Evolutionary conservation across 2,329 filamentous ascomycete genomes (phyloP), one percentile per base, ranked within the genome.

Genomic region (Claviceps digitariae): DNA sequence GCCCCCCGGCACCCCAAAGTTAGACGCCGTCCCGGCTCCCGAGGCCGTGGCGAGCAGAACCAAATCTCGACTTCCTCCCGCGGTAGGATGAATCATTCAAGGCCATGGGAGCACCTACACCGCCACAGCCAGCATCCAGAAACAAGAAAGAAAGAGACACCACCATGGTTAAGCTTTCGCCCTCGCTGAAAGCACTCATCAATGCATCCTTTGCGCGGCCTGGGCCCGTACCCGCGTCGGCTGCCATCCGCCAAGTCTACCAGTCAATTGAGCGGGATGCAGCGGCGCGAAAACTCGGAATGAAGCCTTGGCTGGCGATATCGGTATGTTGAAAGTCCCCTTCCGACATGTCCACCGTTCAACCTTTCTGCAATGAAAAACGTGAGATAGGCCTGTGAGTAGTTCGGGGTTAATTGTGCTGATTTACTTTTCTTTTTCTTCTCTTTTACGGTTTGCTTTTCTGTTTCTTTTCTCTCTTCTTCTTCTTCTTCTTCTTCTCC

Each of bases 161-260:
- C 29, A 68, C 62, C 59, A 89, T 88, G 85, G 82, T 85, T 7
- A 90, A 87, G 66, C 76, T 91, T 21, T 86, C 85, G 1, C 73
- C 78, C 1, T 70, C 79, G 50, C 75, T 91, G 60, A 90, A 90
- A 69, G 76, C 81, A 48, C 78, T 90, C 57, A 84, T 90, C 69
- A 85, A 85, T 61, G 79, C 83, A 55, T 76, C 84, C 4, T 78
- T 82, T 61, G 81, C 86, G 45, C 75, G 78, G 1, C 82, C 86
- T 0, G 79, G 81, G 50, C 82, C 81, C 2, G 75, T 82, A 2
- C 76, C 82, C 1, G 84, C 86, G 2, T 78, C 86, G 29, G 67
- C 73, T 13, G 73, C 78, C 55, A 84, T 90, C 52, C 70, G 73
- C 48, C 76, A 81, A 15, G 74, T 88, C 29, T 87, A 85, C 67